Evolutionary conservation across 2,329 filamentous ascomycete genomes (phyloP), one percentile per base, ranked within the genome.

Genomic region (Colletotrichum tropicicola): DNA sequence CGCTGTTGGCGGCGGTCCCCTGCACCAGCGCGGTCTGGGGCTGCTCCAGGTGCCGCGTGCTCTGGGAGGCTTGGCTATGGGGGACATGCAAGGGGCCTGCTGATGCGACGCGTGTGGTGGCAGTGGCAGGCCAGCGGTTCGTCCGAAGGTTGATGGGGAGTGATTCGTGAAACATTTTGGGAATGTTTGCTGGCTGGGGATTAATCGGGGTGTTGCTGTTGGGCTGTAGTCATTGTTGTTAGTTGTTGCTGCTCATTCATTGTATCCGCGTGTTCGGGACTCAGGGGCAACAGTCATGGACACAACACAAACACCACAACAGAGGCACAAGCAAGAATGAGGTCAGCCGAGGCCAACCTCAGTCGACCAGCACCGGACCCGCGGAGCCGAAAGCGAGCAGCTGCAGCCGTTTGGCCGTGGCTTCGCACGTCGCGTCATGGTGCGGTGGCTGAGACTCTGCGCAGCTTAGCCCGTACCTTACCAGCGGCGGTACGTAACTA

Each of bases 381-480:
- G 49, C 49, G 7, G 8, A 49, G 17, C 44, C 61, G 61, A 65
- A 55, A 48, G 35, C 57, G 61, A 65, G 37, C 3, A 15, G n/a
- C 37, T 5, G 49, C 10, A 3, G 9, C 6, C 5, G 39, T 12
- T 43, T 21, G n/a, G 15, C 39, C 9, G 43, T 47, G 15, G 30
- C 48, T 28, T 41, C 9, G 39, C n/a, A 10, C 4, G 43, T 45
- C 61, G 57, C 57, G 57, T 65, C 61, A 65, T 61, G 35, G 35
- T 27, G 32, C 6, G 39, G 54, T 57, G 54, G 54, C 54, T 57
- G 48, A 39, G 54, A 39, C 19, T 15, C 5, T n/a, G 52, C 7
- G n/a, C n/a, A n/a, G n/a, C n/a, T n/a, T n/a, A n/a, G n/a, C n/a
- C n/a, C n/a, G n/a, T n/a, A n/a, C n/a, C n/a, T n/a, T n/a, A n/a